Percentiles rank a stretch among this genome's conserved stretches.
Conservation (phyloP, 768 basidiomycete genomes). For the Mycena filopes region DNA sequence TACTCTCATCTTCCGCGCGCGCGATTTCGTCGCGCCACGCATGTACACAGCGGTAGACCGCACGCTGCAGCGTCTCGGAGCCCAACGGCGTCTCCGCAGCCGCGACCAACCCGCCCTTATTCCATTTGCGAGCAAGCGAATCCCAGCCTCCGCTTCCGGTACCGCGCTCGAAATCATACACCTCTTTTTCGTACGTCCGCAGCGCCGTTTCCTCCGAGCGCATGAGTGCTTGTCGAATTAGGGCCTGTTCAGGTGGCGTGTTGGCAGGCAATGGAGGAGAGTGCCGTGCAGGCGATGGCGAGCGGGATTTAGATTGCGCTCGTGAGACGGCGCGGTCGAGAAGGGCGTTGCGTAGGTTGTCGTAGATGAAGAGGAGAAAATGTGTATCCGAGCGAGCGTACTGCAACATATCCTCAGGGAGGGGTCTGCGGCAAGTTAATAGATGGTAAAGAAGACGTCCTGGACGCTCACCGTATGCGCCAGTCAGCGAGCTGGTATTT, state of each 20-base stretch:
- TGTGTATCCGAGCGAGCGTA: conserved; percentile 98
- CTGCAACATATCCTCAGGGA: conserved; percentile 87
- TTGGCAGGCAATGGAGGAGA: conserved; percentile 21
- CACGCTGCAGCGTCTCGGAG: conserved; percentile 57
- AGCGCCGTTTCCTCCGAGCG: conserved; percentile 84
- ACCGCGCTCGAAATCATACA: conserved; percentile 74
- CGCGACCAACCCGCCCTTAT: conserved; percentile 65
- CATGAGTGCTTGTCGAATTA: conserved; percentile 72
- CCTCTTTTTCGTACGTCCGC: conserved; percentile 73
- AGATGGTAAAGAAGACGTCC: neutral
- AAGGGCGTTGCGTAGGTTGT: conserved; percentile 88
- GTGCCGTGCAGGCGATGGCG: conserved; percentile 42
- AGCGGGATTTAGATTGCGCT: conserved; percentile 52
- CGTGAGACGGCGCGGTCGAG: conserved; percentile 70
- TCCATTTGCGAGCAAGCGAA: conserved; percentile 83
- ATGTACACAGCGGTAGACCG: conserved; percentile 79
- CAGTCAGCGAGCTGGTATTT: conserved; percentile 97
- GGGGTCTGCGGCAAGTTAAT: conserved; percentile 57
- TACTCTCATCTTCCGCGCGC: conserved; percentile 88
- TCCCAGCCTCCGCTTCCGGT: conserved; percentile 81
- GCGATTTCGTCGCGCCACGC: conserved; percentile 85
- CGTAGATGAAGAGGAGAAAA: conserved; percentile 92
- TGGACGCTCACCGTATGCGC: conserved; percentile 78
- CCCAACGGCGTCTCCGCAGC: conserved; percentile 46
- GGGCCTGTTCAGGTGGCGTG: conserved; percentile 44